Evolutionary conservation across 2,329 filamentous ascomycete species (phyloP).

Genomic region (Teratosphaeria gauchensis): DNA sequence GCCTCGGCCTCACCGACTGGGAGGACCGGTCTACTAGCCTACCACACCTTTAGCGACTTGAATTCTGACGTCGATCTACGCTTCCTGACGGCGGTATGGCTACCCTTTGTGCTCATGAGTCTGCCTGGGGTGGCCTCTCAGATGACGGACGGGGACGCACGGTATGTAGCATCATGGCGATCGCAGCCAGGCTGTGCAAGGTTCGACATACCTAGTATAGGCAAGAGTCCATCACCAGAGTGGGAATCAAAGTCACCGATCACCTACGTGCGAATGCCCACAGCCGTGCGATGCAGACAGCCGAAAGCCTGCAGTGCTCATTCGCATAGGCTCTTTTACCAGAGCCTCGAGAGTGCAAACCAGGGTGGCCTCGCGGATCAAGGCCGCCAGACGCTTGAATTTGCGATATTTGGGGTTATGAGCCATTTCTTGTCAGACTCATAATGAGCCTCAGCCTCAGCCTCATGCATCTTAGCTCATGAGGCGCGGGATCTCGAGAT

Average conservation of each 20-base stretch:
- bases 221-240: neutral
- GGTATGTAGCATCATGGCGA: neutral
- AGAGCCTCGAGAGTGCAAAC: too few relatives aligned
- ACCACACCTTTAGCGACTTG: too few relatives aligned
- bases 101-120: neutral
- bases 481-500: neutral
- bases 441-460: neutral
- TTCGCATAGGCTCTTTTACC: too few relatives aligned
- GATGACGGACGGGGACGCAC: neutral
- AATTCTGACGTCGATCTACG: neutral
- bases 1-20: too few relatives aligned
- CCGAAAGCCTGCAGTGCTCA: too few relatives aligned
- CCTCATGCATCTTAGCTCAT: neutral
- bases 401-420: too few relatives aligned
- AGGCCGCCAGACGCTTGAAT: too few relatives aligned
- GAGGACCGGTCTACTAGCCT: too few relatives aligned
- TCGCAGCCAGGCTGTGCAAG: neutral
- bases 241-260: neutral
- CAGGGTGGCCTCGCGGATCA: too few relatives aligned
- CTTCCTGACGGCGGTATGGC: neutral
- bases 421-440: neutral
- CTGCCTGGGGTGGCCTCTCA: neutral
- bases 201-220: neutral
- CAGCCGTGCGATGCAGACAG: too few relatives aligned
- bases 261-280: neutral